These are phyloP conservation scores for Musa beccarii DNA, from an alignment of 176 grass and related monocot genomes.

Conservation along the genomic window DNA sequence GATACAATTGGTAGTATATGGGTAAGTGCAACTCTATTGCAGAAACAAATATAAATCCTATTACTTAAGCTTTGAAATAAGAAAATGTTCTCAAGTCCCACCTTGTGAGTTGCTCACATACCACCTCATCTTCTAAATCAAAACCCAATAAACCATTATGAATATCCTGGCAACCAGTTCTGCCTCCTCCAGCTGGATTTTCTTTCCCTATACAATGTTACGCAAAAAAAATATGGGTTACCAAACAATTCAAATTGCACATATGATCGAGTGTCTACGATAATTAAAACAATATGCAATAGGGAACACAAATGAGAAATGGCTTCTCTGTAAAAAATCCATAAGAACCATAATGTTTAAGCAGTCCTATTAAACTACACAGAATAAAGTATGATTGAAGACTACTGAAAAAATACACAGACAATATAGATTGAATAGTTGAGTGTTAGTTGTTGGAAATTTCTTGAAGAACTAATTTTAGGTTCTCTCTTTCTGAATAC, in stretches of 20 bases:
- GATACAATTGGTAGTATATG: too few relatives aligned
- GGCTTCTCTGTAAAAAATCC: background rate
- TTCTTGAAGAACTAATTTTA: too few relatives aligned
- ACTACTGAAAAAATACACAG: background rate
- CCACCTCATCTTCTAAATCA: slow-evolving; percentile 76
- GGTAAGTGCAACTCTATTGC: too few relatives aligned
- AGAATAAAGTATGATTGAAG: background rate
- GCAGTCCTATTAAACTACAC: background rate
- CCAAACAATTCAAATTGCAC: background rate
- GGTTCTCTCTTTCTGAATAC: too few relatives aligned
- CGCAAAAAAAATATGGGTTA: background rate
- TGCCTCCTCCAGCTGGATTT: slow-evolving; percentile 17
- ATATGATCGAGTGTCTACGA: background rate
- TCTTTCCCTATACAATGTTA: background rate
- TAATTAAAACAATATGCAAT: background rate
- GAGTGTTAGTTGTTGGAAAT: too few relatives aligned
- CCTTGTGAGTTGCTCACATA: slow-evolving; percentile 95
- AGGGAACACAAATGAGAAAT: background rate
- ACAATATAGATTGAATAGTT: background rate
- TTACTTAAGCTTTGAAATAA: background rate
- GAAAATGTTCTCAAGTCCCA: slow-evolving; percentile 4
- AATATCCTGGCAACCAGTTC: background rate
- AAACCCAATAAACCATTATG: slow-evolving; percentile 13
- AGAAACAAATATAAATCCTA: too few relatives aligned
- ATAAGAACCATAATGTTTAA: background rate